Evolutionary conservation across 495 filamentous ascomycete species (phyloP), one percentile per base, ranked within the genome.

Genomic region (Penicillium egyptiacum): DNA sequence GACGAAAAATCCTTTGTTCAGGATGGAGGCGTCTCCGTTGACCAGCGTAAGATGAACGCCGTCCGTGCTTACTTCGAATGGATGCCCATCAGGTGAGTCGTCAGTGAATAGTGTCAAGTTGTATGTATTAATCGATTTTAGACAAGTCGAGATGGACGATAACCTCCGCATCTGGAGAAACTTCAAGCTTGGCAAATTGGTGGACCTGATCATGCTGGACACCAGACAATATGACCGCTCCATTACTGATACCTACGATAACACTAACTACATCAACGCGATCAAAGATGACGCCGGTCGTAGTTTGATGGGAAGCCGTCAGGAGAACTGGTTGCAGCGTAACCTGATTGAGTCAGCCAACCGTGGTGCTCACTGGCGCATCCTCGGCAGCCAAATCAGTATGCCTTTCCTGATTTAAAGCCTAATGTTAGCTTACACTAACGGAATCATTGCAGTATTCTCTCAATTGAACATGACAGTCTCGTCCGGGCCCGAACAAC

Each of bases 61-160:
- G 85, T 88, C 20, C 74, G 86, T 35, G 84, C 86, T 0, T 88
- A 88, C 64, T 89, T 88, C 51, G 86, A 89, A 62, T 89, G 86
- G 86, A 86, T 79, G 76, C 76, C 70, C 17, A 61, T 73, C 37
- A 68, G 70, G 61, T 61, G 25, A 10, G 54, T 52, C 14, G n/a
- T 17, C 37, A 28, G 28, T 55, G 22, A 52, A 25, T 44, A 33
- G 22, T 33, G 19, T 14, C 10, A 25, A 25, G 42, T 44, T 26
- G 42, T 23, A 12, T 22, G 42, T 44, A 28, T 6, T 41, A 40
- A 56, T 17, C 20, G 17, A 19, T 8, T 28, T 33, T 40, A 64
- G 61, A 23, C 70, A 73, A 48, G 79, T 86, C 30, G 83, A 86
- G 39, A 85, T 88, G 77, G 85, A 88, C 63, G 86, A 88, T 69